These are phyloP conservation scores for Aspergillus fumigatiaffinis DNA, from an alignment of 2,329 filamentous ascomycete species.

Conservation along the genomic window DNA sequence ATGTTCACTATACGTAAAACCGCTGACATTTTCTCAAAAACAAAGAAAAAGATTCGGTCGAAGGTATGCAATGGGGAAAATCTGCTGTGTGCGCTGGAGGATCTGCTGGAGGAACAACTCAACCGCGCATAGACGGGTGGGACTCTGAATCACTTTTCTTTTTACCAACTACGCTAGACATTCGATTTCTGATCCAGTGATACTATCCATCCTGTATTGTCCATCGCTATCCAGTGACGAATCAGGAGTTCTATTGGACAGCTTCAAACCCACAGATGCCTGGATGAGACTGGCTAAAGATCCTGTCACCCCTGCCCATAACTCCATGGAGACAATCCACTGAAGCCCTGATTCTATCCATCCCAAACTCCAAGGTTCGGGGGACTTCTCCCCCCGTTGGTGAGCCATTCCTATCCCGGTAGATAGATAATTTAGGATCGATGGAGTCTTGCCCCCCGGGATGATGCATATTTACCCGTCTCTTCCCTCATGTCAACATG, in stretches of 20 bases:
- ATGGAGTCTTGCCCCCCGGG: slow-evolving; percentile 1
- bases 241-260: neutral
- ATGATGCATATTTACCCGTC: slow-evolving; percentile 9
- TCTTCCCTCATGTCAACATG: slow-evolving; percentile 1
- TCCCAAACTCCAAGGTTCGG: slow-evolving; percentile 10
- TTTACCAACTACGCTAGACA: neutral
- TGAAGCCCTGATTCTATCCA: slow-evolving; percentile 11
- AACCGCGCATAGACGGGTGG: neutral
- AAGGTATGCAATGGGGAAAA: neutral
- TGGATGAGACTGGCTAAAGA: neutral
- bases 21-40: neutral
- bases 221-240: neutral
- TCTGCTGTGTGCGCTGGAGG: neutral
- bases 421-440: slow-evolving; percentile 12
- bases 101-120: neutral
- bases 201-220: neutral
- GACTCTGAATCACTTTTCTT: neutral
- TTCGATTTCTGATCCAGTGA: neutral
- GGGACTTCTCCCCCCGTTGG: slow-evolving; percentile 5
- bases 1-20: neutral
- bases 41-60: neutral
- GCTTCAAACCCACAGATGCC: neutral
- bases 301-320: slow-evolving; percentile 10
- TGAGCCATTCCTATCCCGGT: slow-evolving; percentile 7
- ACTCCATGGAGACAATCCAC: slow-evolving; percentile 8